Evolutionary conservation across 805 yeast species (phyloP).

Genomic region (Diddensiella santjacobensis): DNA sequence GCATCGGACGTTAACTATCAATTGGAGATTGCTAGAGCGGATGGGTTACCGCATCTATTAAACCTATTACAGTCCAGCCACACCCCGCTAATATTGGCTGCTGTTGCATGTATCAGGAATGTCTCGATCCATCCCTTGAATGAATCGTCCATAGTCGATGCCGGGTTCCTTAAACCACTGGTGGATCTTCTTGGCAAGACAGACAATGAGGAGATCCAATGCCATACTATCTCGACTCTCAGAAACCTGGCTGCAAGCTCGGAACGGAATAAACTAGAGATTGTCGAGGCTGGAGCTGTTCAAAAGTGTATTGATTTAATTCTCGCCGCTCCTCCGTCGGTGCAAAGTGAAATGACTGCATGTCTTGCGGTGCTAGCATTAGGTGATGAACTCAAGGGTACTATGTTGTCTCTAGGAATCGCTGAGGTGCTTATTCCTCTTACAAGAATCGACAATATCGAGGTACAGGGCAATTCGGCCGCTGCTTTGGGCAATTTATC

Average conservation of each 20-base stretch:
- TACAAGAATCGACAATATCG: slow-evolving; percentile 81
- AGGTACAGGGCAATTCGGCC: slow-evolving; percentile 97
- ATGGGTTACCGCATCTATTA: slow-evolving; percentile 93
- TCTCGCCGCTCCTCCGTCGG: slow-evolving; percentile 79
- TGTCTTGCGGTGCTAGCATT: slow-evolving; percentile 95
- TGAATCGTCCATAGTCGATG: slow-evolving; percentile 92
- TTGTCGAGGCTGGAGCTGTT: slow-evolving; percentile 93
- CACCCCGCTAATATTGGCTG: slow-evolving; percentile 88
- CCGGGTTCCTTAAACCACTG: slow-evolving; percentile 90
- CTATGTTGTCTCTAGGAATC: slow-evolving; percentile 76
- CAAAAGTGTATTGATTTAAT: slow-evolving; percentile 88
- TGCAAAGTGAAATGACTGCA: slow-evolving; percentile 94
- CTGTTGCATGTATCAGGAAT: slow-evolving; percentile 97
- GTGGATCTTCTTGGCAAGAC: slow-evolving; percentile 70
- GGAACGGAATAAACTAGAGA: slow-evolving; percentile 86
- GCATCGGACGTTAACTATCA: slow-evolving; percentile 97
- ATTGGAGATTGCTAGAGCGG: slow-evolving; percentile 90
- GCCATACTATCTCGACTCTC: slow-evolving; percentile 95
- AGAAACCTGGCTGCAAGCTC: slow-evolving; percentile 95
- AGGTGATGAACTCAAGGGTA: slow-evolving; percentile 89
- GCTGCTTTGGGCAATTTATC: slow-evolving; percentile 96
- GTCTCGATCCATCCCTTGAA: slow-evolving; percentile 95
- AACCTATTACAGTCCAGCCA: slow-evolving; percentile 82
- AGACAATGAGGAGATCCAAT: slow-evolving; percentile 93
- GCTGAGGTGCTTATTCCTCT: slow-evolving; percentile 87